Evolutionary conservation across 257 asterid genomes (phyloP).

Genomic region (Salvia miltiorrhiza): DNA sequence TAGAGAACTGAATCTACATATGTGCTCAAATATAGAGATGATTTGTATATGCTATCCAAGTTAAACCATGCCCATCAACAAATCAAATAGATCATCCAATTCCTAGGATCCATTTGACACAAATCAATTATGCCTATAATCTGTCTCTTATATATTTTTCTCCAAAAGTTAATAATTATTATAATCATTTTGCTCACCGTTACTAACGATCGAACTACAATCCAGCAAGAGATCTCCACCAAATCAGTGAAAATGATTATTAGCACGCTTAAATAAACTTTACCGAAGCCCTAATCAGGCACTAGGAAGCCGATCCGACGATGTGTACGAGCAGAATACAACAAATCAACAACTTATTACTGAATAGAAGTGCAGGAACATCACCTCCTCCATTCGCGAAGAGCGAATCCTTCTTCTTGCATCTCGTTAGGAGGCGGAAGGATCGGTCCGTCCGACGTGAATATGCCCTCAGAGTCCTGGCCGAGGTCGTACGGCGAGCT

Average conservation of each 20-base stretch:
- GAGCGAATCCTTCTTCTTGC: constrained; percentile 84
- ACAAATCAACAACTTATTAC: background rate
- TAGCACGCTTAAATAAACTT: background rate
- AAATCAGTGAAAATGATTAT: background rate
- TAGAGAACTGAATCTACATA: background rate
- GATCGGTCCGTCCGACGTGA: constrained; percentile 76
- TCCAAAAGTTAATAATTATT: background rate
- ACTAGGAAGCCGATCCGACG: constrained; percentile 15
- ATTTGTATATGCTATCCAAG: background rate
- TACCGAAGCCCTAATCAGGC: constrained; percentile 14
- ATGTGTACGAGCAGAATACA: background rate
- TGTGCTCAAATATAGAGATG: background rate
- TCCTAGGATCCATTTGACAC: background rate
- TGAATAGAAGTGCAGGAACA: constrained; percentile 6
- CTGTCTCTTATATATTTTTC: background rate
- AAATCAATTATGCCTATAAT: background rate
- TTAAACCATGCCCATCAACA: background rate
- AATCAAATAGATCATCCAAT: constrained; percentile 1
- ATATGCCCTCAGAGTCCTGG: constrained; percentile 64
- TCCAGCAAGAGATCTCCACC: constrained; percentile 14
- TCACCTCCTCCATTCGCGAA: constrained; percentile 91
- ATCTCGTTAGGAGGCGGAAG: constrained; percentile 84
- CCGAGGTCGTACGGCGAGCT: constrained; percentile 43
- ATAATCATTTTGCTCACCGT: background rate
- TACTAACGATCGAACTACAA: constrained; percentile 1